phyloP scores from a whole-genome alignment of 495 filamentous ascomycete genomes.

The Podospora australis region DNA sequence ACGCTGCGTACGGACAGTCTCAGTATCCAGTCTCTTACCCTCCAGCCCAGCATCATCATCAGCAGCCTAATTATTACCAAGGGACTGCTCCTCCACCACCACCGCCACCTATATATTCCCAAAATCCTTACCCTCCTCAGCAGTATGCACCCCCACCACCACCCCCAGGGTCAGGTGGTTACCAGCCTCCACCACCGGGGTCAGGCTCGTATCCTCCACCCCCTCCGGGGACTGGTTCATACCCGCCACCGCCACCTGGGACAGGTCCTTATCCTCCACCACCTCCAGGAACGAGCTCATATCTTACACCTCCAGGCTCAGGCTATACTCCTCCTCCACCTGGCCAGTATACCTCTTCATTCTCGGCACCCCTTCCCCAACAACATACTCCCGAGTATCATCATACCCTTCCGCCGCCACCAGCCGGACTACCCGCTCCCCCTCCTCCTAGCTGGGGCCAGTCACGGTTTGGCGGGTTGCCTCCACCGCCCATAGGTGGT shows the following conservation, averaged over 20 bases:
- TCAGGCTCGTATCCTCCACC: constrained; percentile 20
- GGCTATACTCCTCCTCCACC: constrained; percentile 6
- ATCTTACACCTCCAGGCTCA: no score
- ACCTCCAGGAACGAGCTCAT: no score
- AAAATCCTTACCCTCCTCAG: constrained; percentile 16
- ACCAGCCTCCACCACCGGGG: constrained; percentile 15
- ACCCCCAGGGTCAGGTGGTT: constrained; percentile 1
- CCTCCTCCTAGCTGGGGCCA: constrained; percentile 15
- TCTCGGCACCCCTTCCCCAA: no score
- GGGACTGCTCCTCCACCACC: constrained; percentile 5
- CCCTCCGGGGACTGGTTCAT: constrained; percentile 16
- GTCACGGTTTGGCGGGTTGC: no score
- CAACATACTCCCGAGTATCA: no score
- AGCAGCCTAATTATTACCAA: constrained; percentile 22
- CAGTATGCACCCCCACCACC: constrained; percentile 22
- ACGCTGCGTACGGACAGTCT: constrained; percentile 20
- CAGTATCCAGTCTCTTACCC: no score
- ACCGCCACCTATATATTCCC: constrained; percentile 18
- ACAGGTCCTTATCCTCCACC: neutral
- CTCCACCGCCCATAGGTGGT: constrained; percentile 14
- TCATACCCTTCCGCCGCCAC: neutral
- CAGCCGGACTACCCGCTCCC: neutral
- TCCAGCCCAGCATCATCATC: constrained; percentile 19
- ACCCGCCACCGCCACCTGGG: constrained; percentile 10
- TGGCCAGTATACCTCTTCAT: no score